Evolutionary conservation across 129 eudicot genomes (phyloP), one percentile per base, ranked within the genome.

Genomic region (Kitagawia praeruptora): DNA sequence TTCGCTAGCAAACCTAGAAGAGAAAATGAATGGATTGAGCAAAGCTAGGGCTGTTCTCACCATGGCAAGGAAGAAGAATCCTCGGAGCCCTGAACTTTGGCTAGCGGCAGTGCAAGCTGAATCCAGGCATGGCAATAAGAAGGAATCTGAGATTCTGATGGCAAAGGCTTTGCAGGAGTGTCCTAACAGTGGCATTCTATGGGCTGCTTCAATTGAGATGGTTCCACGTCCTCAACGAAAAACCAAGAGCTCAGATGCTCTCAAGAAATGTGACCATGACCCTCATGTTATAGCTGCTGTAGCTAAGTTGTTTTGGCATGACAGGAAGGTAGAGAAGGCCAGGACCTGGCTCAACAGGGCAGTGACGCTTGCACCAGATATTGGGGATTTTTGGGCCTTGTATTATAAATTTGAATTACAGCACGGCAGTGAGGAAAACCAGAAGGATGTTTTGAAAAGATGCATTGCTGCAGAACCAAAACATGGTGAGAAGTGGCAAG

Each of bases 401-500:
- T 84, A 87, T 66, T 92, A 90, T 69, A 92, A 87, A 80, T 92
- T 95, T 75, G 98, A 95, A 49, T 77, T 87, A 37, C 96, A 90
- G 56, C 94, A 95, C 42, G 98, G 98, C 47, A 89, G 77, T 5
- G 94, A 92, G 70, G 98, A 92, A 28, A 87, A 78, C 49, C 96
- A 89, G 85, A 89, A 84, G 86, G 97, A 95, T 77, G 96, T 92
- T 0, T 37, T 95, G 82, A 89, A 76, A 77, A 89, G 89, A 78
- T 92, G 97, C 66, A 73, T 92, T 23, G 86, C 91, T 27, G 94
- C 96, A 38, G 98, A 95, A 71, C 97, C 94, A 2, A 95, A 95
- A 84, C 98, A 92, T 69, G 98, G 98, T 14, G 96, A 95, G 85
- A 95, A 81, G 78, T 95, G 98, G 98, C 98, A 92, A 82, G 83